Conservation (phyloP, 352 stramenopile species). For the Pilasporangium apinafurcum region DNA sequence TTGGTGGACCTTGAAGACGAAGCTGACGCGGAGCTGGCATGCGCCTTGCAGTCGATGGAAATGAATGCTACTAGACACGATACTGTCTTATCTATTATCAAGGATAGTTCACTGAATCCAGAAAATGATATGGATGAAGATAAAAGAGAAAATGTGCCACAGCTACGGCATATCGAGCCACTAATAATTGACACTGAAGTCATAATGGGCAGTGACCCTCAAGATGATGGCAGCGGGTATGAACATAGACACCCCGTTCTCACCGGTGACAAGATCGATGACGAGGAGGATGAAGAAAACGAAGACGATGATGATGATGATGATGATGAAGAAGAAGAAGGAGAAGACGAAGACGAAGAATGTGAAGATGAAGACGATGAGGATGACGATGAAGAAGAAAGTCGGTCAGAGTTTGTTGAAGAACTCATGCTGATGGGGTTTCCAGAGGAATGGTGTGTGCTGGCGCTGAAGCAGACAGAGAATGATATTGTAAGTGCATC, state of each 20-base stretch:
- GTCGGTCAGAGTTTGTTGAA: slow-evolving; percentile 75
- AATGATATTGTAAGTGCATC: slow-evolving; percentile 89
- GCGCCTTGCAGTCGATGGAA: background rate
- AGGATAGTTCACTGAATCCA: background rate
- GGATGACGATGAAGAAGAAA: slow-evolving; percentile 39
- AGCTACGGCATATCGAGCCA: too few relatives aligned
- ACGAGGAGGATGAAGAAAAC: slow-evolving; percentile 9
- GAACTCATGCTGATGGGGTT: slow-evolving; percentile 93
- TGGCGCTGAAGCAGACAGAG: slow-evolving; percentile 87
- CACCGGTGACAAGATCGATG: slow-evolving; percentile 4
- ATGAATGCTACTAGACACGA: too few relatives aligned
- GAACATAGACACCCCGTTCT: background rate
- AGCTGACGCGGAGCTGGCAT: slow-evolving; percentile 15
- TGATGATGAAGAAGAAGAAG: slow-evolving; percentile 12
- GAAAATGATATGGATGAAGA: background rate
- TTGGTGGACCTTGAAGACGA: slow-evolving; percentile 27
- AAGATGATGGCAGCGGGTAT: background rate
- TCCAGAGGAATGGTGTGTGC: slow-evolving; percentile 87
- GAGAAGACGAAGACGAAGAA: slow-evolving; percentile 33
- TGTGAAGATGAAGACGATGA: slow-evolving; percentile 44
- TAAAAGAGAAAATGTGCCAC: background rate
- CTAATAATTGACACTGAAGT: background rate
- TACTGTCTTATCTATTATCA: too few relatives aligned
- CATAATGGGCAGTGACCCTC: background rate
- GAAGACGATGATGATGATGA: slow-evolving; percentile 7